Base-by-base conservation (phyloP, 1,284 basidiomycete species). In the Schizophyllum commune region DNA sequence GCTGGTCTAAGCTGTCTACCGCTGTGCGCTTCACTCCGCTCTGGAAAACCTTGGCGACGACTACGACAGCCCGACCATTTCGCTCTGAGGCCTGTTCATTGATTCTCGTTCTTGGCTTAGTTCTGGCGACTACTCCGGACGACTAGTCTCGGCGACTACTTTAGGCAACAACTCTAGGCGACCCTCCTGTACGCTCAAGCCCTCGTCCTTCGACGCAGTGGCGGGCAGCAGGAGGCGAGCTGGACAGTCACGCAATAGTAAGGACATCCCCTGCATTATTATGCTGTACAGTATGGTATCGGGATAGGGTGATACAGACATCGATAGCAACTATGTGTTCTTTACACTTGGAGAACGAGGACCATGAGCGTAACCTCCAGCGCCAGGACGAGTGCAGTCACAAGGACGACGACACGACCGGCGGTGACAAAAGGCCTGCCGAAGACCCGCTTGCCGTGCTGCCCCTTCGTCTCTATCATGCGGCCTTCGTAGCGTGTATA, bases 401-500 rank as follows among this genome's bases (percentile, higher is more conserved):
- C 83, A 6, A 78, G 74, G 1, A 89, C 65, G 1, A 91, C 87
- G 58, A 87, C 83, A 77, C 85, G 83, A 5, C 91, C 91, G 13
- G 91, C 89, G 0, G 91, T 91, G n/a, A 86, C 71, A 69, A 92
- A 93, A 13, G 90, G 89, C 21, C 88, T 77, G 0, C 89, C 90
- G 66, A 86, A 89, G 6, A 88, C 77, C 6, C 83, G 81, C 47
- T 76, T 79, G 34, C 77, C 76, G 58, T 83, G 80, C 65, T 86
- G 83, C 0, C 87, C 87, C 20, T 79, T 77, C 1, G 85, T 86
- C 56, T 77, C 71, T 5, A 83, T 73, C 1, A 73, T 69, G 33
- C 63, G 59, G 15, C 62, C 27, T 55, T 15, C 53, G 19, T 20
- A 55, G 4, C 19, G 9, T 11, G 9, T 55, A 20, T 27, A 55